Evolutionary conservation across 228 moss, liverwort and hornwort species (phyloP).

Genomic region (Sphagnum fallax): DNA sequence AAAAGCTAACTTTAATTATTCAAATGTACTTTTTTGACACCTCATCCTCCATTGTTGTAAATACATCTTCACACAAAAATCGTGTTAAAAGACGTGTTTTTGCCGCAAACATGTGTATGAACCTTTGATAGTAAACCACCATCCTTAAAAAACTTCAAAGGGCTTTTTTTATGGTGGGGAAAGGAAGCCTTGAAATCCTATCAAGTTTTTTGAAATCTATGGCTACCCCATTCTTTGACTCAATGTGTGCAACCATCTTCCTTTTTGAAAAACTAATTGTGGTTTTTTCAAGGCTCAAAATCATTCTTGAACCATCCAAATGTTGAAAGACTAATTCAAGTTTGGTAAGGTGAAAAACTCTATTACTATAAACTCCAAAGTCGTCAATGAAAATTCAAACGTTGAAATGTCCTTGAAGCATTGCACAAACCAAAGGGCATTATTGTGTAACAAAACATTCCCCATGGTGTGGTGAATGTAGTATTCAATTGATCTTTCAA

Average conservation of each 20-base stretch:
- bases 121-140: neutral
- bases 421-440: neutral
- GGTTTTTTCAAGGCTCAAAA: constrained; percentile 5
- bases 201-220: constrained; percentile 3
- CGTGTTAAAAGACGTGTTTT: neutral
- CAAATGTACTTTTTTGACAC: no score
- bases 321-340: neutral
- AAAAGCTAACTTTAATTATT: neutral
- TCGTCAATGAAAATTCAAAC: constrained; percentile 9
- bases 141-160: neutral
- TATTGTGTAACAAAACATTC: neutral
- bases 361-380: constrained; percentile 1
- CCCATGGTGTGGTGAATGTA: neutral
- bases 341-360: neutral
- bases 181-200: neutral
- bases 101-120: neutral
- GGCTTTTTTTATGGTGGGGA: neutral
- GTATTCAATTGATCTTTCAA: neutral
- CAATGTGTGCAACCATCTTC: neutral
- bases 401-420: neutral
- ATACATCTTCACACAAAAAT: neutral
- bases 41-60: neutral
- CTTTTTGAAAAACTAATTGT: neutral
- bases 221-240: constrained; percentile 2
- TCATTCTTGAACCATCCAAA: neutral